These are phyloP conservation scores for Metschnikowia chrysomelidarum DNA, from an alignment of 805 yeast genomes.

Conservation along the genomic window DNA sequence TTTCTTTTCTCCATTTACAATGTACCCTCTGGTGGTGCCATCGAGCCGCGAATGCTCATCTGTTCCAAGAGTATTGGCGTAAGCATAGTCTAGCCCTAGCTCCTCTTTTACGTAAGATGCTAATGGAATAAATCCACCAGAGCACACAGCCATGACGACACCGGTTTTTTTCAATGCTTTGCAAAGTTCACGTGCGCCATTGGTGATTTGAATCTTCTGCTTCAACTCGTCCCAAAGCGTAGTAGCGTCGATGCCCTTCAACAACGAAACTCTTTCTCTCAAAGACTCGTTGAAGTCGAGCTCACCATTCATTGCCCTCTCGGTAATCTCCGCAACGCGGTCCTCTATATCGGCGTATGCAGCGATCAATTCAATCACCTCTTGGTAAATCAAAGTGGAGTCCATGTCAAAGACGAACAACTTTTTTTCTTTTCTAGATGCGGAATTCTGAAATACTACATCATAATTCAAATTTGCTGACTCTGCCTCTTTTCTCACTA, in stretches of 20 bases:
- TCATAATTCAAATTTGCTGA: conserved; percentile 21
- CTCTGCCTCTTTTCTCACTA: conserved; percentile 14
- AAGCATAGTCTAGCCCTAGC: conserved; percentile 80
- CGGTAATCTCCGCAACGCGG: conserved; percentile 85
- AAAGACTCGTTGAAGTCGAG: conserved; percentile 85
- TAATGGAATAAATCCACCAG: conserved; percentile 93
- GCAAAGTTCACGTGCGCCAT: conserved; percentile 78
- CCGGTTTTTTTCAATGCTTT: conserved; percentile 59
- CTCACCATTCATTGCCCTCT: conserved; percentile 96
- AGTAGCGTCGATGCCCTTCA: conserved; percentile 75
- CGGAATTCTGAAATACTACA: conserved; percentile 30
- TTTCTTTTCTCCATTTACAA: conserved; percentile 84
- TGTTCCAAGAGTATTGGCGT: conserved; percentile 65
- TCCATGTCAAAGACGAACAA: conserved; percentile 96
- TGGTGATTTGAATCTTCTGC: conserved; percentile 67
- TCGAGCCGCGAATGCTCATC: conserved; percentile 52
- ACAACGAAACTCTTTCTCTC: conserved; percentile 67
- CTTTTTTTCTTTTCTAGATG: conserved; percentile 37
- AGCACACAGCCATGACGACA: conserved; percentile 76
- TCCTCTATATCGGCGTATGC: conserved; percentile 88
- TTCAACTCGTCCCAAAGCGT: conserved; percentile 78
- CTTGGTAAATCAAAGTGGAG: conserved; percentile 92
- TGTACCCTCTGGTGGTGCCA: conserved; percentile 75
- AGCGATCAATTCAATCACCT: conserved; percentile 94
- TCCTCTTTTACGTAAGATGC: conserved; percentile 70